These are phyloP conservation scores for Carex sylvatica DNA, from an alignment of 202 grass and related monocot species.

Conservation along the genomic window DNA sequence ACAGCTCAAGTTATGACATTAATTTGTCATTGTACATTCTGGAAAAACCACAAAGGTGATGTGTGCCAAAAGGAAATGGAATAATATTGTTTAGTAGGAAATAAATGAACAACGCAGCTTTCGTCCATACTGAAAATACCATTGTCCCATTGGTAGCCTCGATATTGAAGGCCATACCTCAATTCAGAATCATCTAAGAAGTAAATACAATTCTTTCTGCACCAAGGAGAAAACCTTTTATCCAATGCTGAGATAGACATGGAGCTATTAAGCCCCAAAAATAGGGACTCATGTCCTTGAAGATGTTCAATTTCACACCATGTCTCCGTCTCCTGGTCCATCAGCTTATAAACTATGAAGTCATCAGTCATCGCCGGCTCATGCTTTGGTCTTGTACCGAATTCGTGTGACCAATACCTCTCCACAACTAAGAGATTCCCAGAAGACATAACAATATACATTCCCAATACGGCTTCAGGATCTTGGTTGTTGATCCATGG, in stretches of 20 bases:
- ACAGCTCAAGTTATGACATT: too few relatives aligned
- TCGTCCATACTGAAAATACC: background rate
- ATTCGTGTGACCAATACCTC: background rate
- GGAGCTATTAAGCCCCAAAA: background rate
- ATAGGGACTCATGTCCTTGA: background rate
- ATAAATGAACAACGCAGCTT: background rate
- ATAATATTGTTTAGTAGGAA: background rate
- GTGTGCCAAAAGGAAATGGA: slow-evolving; percentile 7
- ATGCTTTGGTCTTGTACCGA: background rate
- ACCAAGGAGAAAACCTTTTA: background rate
- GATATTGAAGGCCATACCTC: background rate
- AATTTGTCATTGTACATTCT: background rate
- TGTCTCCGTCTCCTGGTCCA: background rate
- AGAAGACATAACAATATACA: slow-evolving; percentile 1
- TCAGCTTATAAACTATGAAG: background rate
- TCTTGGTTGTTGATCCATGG: background rate
- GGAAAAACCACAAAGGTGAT: background rate
- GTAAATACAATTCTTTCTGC: background rate
- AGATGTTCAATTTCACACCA: background rate
- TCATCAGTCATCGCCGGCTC: background rate
- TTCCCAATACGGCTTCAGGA: background rate
- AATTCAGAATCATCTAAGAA: background rate
- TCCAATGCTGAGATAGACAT: background rate
- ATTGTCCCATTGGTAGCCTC: background rate
- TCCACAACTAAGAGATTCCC: slow-evolving; percentile 3